Conservation (phyloP, 176 grass and related monocot genomes). For the Guadua angustifolia region DNA sequence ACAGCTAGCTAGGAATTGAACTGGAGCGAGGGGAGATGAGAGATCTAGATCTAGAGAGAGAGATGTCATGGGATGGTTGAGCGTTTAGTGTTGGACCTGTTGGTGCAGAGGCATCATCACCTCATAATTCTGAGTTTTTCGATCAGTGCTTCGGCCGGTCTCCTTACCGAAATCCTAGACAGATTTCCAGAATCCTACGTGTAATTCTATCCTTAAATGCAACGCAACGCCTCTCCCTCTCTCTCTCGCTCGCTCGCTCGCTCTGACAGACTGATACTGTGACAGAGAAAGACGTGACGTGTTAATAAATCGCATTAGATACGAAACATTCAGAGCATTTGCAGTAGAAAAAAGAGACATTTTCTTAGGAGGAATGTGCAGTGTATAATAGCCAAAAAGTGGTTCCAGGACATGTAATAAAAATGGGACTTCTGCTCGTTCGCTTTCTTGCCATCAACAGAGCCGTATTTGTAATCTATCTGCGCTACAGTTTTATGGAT, state of each 20-base stretch:
- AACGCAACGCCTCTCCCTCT: background rate
- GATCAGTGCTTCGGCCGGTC: no score
- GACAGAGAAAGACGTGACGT: conserved; percentile 42
- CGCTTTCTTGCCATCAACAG: background rate
- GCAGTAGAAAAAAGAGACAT: background rate
- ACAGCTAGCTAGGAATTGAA: background rate
- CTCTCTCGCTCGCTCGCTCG: background rate
- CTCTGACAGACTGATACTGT: background rate
- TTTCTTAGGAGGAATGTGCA: conserved; percentile 30
- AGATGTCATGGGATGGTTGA: background rate
- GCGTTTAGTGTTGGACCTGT: conserved; percentile 17
- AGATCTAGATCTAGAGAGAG: background rate
- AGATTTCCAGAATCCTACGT: conserved; percentile 63
- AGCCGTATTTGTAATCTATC: background rate
- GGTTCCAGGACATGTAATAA: no score
- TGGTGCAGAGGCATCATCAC: conserved; percentile 41
- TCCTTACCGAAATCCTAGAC: conserved; percentile 38
- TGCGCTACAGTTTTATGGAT: background rate
- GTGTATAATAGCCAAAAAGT: background rate
- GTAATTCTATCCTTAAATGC: conserved; percentile 60
- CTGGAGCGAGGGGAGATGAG: background rate
- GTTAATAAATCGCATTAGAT: conserved; percentile 28
- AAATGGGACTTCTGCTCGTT: background rate
- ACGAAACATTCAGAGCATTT: conserved; percentile 22
- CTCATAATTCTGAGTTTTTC: conserved; percentile 41